Percentiles rank a stretch among this genome's conserved stretches.
These are phyloP conservation scores for Proliferodiscus dingleyae DNA, from an alignment of 2,329 filamentous ascomycete species.

Conservation along the genomic window DNA sequence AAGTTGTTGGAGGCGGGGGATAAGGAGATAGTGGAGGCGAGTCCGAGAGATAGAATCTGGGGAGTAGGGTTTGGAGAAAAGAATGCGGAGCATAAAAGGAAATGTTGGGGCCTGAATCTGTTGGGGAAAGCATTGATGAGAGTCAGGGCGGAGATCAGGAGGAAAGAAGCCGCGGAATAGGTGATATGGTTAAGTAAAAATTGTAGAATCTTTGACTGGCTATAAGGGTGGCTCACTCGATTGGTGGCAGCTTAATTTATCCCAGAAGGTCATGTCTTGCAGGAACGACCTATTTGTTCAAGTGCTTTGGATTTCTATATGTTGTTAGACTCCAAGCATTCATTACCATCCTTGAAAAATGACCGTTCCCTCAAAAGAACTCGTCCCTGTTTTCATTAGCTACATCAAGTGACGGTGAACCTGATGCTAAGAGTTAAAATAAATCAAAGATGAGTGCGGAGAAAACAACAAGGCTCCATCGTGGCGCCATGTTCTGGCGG, in stretches of 20 bases:
- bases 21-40: constrained; percentile 57
- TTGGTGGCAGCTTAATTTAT: not conserved
- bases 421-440: constrained; percentile 11
- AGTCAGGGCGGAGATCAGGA: constrained; percentile 48
- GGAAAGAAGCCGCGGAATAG: too few relatives aligned
- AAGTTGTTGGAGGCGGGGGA: constrained; percentile 54
- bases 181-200: too few relatives aligned
- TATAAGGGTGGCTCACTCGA: not conserved
- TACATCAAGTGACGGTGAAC: constrained; percentile 13
- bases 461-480: not conserved
- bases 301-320: constrained; percentile 5
- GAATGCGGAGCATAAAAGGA: constrained; percentile 43
- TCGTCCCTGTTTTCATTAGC: constrained; percentile 5
- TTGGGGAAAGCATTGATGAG: constrained; percentile 58
- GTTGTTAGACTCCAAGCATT: not conserved
- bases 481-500: too few relatives aligned
- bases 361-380: constrained; percentile 7
- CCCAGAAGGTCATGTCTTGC: too few relatives aligned
- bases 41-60: constrained; percentile 59
- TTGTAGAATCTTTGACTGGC: too few relatives aligned
- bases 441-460: not conserved
- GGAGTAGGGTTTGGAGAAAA: constrained; percentile 54
- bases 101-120: constrained; percentile 59
- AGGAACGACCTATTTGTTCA: not conserved
- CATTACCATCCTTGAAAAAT: not conserved